Evolutionary conservation across 2,329 filamentous ascomycete genomes (phyloP).

Genomic region (Rosellinia necatrix): DNA sequence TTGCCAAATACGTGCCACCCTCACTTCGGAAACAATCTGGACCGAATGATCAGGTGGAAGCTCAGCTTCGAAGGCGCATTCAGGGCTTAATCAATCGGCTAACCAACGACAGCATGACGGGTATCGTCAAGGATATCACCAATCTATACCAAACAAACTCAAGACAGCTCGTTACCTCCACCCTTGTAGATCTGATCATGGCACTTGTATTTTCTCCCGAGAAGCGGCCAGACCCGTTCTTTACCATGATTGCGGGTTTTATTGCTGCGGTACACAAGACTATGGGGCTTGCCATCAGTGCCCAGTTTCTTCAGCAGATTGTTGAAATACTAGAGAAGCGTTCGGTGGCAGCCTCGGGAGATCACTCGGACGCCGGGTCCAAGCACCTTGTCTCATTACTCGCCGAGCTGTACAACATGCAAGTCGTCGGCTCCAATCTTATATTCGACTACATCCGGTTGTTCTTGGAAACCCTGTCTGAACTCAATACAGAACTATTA

Average conservation of each 20-base stretch:
- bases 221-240: constrained; percentile 81
- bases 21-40: constrained; percentile 70
- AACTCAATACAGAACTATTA: constrained; percentile 86
- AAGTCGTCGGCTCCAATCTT: constrained; percentile 79
- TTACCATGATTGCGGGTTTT: constrained; percentile 89
- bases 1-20: constrained; percentile 85
- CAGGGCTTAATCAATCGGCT: constrained; percentile 92
- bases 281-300: constrained; percentile 86
- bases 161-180: constrained; percentile 85
- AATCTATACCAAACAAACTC: constrained; percentile 82
- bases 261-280: constrained; percentile 86
- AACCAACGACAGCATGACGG: constrained; percentile 86
- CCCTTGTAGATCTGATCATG: constrained; percentile 76
- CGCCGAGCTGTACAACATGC: constrained; percentile 89
- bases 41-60: constrained; percentile 68
- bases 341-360: constrained; percentile 54
- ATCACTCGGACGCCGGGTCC: constrained; percentile 40
- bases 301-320: constrained; percentile 78
- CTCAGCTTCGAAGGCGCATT: constrained; percentile 74
- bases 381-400: constrained; percentile 76
- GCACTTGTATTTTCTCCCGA: constrained; percentile 80
- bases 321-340: constrained; percentile 75
- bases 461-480: constrained; percentile 75
- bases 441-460: constrained; percentile 90
- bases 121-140: constrained; percentile 82